Base-by-base conservation (phyloP, 768 basidiomycete genomes). In the Kwoniella sp. region DNA sequence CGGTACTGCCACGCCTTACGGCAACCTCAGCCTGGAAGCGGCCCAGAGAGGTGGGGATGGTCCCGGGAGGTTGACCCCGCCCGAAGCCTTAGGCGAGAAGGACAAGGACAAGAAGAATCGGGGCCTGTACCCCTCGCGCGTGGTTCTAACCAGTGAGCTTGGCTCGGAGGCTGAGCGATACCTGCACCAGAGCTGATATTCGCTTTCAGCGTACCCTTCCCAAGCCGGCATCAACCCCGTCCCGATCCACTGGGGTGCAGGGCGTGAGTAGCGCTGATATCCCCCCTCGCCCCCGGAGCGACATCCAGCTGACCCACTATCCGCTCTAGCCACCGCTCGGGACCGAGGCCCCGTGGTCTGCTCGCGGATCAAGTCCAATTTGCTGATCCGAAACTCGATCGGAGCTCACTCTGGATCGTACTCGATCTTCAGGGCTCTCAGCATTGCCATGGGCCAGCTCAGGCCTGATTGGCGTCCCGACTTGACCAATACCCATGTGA, bases 401-500 rank as follows among this genome's bases (percentile, higher is more conserved):
- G 92, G 93, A 9, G 91, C 93, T 0, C 91, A 95, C 71, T 85
- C 84, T 0, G 92, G 93, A 5, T 87, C 86, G 1, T 96, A 96
- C 75, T 89, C 87, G 12, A 91, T 95, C 75, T 96, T 95, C 74
- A 84, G 90, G 28, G 89, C 93, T 0, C 80, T 98, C 11, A 83
- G 87, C 9, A 91, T 95, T 69, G 93, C 90, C 7, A 86, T 93
- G 51, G 73, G 74, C 20, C 60, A 68, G 25, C 50, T 77, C n/a
- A 60, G 67, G 39, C 65, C 68, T 7, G 64, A 66, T 38, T 71
- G 69, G 59, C 54, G 67, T 11, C 75, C 75, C 7, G 72, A 73
- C 63, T 34, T 61, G 44, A 65, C 52, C 27, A 62, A 71, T 46
- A 73, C 67, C 3, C 61, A 65, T 40, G 63, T 65, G 47, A 59